Base-by-base conservation (phyloP, 116 monocot species). In the Phalaenopsis hybrid region DNA sequence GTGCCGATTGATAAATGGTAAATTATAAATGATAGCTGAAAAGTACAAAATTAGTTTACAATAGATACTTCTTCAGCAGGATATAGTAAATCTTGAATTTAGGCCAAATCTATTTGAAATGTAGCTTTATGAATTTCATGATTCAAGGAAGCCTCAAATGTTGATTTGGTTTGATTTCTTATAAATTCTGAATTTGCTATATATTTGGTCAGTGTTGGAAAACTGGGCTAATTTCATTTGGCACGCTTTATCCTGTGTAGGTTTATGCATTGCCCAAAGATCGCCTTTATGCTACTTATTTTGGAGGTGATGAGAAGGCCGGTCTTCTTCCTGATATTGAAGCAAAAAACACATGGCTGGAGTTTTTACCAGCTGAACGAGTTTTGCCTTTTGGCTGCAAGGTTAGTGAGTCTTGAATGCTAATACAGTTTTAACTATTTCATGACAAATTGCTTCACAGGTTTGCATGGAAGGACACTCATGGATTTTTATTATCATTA, bases 341-440 rank as follows among this genome's bases (percentile, higher is more conserved):
- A 85, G 95, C 99, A 61, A 93, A 84, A 81, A 86, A 87, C 77
- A 83, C 88, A 68, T 99, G 99, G 99, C 84, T 93, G 2, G 86
- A 75, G 6, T 82, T 89, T 81, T 90, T 99, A 84, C 95, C 95
- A 46, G 49, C 86, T 25, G 86, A 74, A 13, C 84, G 87, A 79
- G 92, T 99, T 1, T 82, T 95, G 20, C 99, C 99, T 78, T 99
- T 99, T 77, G 99, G 95, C 74, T 95, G 95, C 87, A 99, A 99
- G 92, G 99, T 93, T 81, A 84, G 76, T 74, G 75, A 8, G 8
- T 20, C n/a, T 75, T 45, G n/a, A 75, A 75, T 23, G 72, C 72
- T 37, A 34, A 16, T 72, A 17, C 1, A 72, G 11, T 72, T 72
- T 37, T 1, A 72, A 17, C 0, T 72, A 16, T 72, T 72, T 37